Evolutionary conservation across 768 basidiomycete genomes (phyloP), one percentile per base, ranked within the genome.

Genomic region (Pleurotus tuber-regium): DNA sequence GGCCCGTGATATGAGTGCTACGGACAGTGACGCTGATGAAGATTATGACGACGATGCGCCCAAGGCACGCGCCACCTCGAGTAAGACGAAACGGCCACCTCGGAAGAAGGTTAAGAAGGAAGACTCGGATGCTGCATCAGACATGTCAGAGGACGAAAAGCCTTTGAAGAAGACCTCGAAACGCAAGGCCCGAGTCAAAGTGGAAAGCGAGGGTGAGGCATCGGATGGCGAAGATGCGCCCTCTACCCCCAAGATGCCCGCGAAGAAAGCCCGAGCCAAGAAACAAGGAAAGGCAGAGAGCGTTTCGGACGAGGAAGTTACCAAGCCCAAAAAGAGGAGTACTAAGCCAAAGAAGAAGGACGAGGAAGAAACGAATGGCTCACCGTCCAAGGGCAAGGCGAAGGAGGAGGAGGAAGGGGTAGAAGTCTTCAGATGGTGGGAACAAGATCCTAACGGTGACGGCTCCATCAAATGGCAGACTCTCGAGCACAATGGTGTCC

Each of bases 401-500:
- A 76, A 78, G 61, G 74, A 81, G 63, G 79, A 87, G 51, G 82
- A 83, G 61, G 89, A 92, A 33, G 78, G 83, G 50, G 87, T 86
- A 50, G 84, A 82, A 51, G 77, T 84, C 42, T 92, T 82, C 67
- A 79, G 81, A 55, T 95, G 92, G 91, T 97, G 94, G 96, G 89
- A 93, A 54, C 39, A 42, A 58, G 78, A 87, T 57, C 76, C 74
- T 25, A 80, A 88, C 52, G 83, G 82, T 48, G 91, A 93, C 62
- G 89, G 83, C 9, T 76, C 83, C 31, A 73, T 83, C 51, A 97
- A 98, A 68, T 99, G 97, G 97, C 80, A 82, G 55, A 97, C 92
- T n/a, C 79, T 99, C 46, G 87, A 92, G 62, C 97, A 99, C 70
- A 84, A 80, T 58, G 97, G 95, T 43, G 94, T 99, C 31, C 79